These are phyloP conservation scores for Nicotiana undulata DNA, from an alignment of 257 asterid species.

Conservation along the genomic window DNA sequence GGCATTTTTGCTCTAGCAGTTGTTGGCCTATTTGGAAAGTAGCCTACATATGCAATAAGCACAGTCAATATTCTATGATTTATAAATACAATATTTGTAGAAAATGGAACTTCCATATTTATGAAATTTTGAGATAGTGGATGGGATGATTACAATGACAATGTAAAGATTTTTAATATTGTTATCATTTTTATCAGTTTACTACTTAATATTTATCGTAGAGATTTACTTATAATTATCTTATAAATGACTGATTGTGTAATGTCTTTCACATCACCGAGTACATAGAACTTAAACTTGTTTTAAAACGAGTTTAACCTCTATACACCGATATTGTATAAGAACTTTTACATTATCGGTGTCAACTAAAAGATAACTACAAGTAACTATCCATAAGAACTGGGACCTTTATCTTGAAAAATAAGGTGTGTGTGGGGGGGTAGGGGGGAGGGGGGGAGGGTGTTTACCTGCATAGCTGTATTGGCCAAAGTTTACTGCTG, in stretches of 20 bases:
- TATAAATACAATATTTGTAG: too few species aligned
- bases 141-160: background rate
- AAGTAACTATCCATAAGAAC: background rate
- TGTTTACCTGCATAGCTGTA: slow-evolving; percentile 35
- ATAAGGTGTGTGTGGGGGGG: too few species aligned
- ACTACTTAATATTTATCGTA: background rate
- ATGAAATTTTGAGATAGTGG: too few species aligned
- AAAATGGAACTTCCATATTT: too few species aligned
- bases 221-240: background rate
- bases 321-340: too few species aligned
- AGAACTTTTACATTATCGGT: background rate
- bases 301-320: too few species aligned
- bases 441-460: too few species aligned
- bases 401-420: too few species aligned
- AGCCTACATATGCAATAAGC: slow-evolving; percentile 34
- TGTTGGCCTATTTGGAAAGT: slow-evolving; percentile 70
- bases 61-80: background rate
- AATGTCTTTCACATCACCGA: background rate
- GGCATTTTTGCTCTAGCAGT: slow-evolving; percentile 58
- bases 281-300: background rate
- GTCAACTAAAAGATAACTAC: background rate
- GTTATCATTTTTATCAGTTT: background rate
- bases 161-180: too few species aligned
- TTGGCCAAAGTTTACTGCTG: slow-evolving; percentile 84
- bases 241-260: background rate